Conservation (phyloP, 176 grass and related monocot species). For the Zea luxurians region DNA sequence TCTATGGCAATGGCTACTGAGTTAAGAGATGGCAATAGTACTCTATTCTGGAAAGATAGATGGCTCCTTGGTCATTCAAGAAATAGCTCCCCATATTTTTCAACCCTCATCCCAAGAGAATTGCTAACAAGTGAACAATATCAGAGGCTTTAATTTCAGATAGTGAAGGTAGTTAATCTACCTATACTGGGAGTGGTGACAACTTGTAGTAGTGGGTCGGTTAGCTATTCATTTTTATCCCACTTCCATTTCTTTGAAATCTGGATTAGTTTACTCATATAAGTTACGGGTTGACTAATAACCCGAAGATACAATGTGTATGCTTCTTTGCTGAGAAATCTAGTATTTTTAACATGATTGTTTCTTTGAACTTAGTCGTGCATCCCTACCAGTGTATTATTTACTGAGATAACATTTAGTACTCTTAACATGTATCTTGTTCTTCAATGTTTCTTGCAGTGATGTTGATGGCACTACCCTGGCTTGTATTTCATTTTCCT, state of each 20-base stretch:
- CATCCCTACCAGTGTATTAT: conserved; percentile 13
- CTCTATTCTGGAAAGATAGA: too few species aligned
- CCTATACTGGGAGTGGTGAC: neutral
- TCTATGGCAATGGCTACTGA: too few species aligned
- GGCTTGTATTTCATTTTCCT: conserved; percentile 68
- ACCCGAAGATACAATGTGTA: neutral
- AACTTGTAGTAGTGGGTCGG: neutral
- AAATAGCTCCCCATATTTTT: too few species aligned
- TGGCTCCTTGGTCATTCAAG: too few species aligned
- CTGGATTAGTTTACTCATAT: neutral
- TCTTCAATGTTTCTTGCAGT: conserved; percentile 57
- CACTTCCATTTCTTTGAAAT: neutral
- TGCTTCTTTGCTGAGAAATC: neutral
- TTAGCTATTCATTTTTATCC: neutral
- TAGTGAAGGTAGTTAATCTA: conserved; percentile 4
- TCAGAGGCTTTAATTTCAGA: too few species aligned
- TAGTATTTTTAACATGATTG: neutral
- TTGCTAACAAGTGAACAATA: too few species aligned
- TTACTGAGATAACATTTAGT: conserved; percentile 22
- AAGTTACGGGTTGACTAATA: neutral
- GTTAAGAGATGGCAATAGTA: too few species aligned
- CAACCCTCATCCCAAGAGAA: too few species aligned
- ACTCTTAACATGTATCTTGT: conserved; percentile 17
- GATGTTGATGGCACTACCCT: conserved; percentile 73
- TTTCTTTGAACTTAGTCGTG: neutral